Base-by-base conservation (phyloP, 352 stramenopile species). In the Phytophthora ramorum region DNA sequence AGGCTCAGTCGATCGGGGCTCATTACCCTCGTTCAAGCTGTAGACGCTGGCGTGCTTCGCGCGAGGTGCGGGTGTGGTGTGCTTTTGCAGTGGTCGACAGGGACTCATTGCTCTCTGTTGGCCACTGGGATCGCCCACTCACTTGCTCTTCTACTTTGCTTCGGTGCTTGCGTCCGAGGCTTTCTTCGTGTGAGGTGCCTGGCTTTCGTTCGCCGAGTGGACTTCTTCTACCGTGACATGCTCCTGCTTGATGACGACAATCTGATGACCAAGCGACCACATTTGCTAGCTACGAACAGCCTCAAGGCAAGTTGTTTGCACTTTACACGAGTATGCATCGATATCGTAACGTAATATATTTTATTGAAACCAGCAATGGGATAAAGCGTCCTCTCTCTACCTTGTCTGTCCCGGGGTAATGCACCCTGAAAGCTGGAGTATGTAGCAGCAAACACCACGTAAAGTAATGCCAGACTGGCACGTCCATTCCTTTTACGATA, bases 51-150 rank as follows among this genome's bases (percentile, higher is more conserved):
- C 17, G 47, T 55, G 40, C 38, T 71, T 58, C 58, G 51, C n/a
- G 44, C 66, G n/a, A 66, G 48, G 40, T 63, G 46, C 17, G 20
- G 20, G 51, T 30, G 40, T 43, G 26, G 19, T 47, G 53, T 52
- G 46, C 34, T 56, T 43, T 55, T 16, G n/a, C 44, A 49, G 54
- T 35, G 34, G 24, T 56, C 7, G 28, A 47, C 20, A n/a, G 60
- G 66, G 61, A 75, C 56, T 78, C 70, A 78, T 75, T 46, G 69
- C 70, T 78, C 61, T 56, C 61, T 65, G 10, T 71, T 9, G 40
- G 45, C 13, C 22, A 41, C 35, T 66, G 30, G 14, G 45, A 32
- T 44, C 54, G 63, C 40, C 1, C 16, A 20, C 24, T 48, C n/a
- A 12, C 55, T 59, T 30, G 34, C 47, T 44, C 17, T 47, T 66